Evolutionary conservation across 129 eudicot genomes (phyloP).

Genomic region (Chrysanthemum makinoi): DNA sequence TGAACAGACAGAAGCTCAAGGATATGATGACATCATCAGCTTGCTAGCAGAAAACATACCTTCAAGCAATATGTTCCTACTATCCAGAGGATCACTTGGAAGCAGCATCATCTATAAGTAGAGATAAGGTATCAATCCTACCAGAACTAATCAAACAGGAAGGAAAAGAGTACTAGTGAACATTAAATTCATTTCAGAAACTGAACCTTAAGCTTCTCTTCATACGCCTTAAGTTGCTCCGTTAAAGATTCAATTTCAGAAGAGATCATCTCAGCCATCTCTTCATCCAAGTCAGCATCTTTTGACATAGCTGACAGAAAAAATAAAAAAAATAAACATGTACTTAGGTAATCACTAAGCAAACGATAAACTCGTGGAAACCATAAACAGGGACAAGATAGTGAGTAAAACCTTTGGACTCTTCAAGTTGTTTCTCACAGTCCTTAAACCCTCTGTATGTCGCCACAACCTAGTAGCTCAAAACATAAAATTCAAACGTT

Average conservation of each 20-base stretch:
- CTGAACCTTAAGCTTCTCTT: conserved; percentile 79
- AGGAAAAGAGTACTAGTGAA: not conserved
- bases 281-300: conserved; percentile 80
- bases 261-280: conserved; percentile 92
- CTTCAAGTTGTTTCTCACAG: conserved; percentile 88
- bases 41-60: conserved; percentile 40
- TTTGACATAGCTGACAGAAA: conserved; percentile 59
- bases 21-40: not conserved
- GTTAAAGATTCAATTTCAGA: conserved; percentile 71
- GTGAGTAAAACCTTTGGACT: conserved; percentile 72
- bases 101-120: conserved; percentile 64
- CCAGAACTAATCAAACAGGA: conserved; percentile 16
- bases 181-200: conserved; percentile 8
- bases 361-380: not conserved
- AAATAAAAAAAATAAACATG: not conserved
- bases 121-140: conserved; percentile 22
- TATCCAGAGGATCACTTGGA: conserved; percentile 95
- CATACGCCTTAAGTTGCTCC: conserved; percentile 53
- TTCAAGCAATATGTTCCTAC: conserved; percentile 94
- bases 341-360: not conserved
- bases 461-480: conserved; percentile 68
- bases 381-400: not conserved
- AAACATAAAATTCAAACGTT: conserved; percentile 17
- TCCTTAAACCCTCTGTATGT: conserved; percentile 81
- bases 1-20: conserved; percentile 4